Base-by-base conservation (phyloP, 176 grass and related monocot species). In the Zoysia pacifica region DNA sequence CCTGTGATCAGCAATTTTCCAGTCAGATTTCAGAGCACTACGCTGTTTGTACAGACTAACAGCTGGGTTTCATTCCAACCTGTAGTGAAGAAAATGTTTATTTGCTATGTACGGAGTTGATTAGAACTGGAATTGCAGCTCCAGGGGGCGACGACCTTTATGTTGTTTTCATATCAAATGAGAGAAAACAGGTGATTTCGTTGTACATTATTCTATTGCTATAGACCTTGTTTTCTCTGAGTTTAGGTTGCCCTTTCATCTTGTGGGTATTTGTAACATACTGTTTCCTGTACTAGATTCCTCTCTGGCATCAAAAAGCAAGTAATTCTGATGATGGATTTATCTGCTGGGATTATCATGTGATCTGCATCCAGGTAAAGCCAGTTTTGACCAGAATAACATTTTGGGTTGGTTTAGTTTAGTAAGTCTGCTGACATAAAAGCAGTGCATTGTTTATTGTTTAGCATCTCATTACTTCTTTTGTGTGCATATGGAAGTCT, bases 301-400 rank as follows among this genome's bases (percentile, higher is more conserved):
- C 92, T 42, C 69, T 98, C 49, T 94, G 95, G 95, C 71, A 93
- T 87, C 95, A 94, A 76, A 98, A 98, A 76, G 91, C 88, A 66
- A 90, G 95, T 65, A 58, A 71, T 75, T 71, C 20, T 82, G 68
- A 67, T 45, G 85, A 90, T 52, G 92, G 88, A 50, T 83, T 94
- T 84, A 86, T 94, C 69, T 36, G 88, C 66, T 98, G 95, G 92
- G 95, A 98, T 84, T 94, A 98, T 87, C 95, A 98, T 86, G 92
- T 93, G 46, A 94, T 94, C 39, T 98, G 95, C 48, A 78, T 94
- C 70, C 90, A 94, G 92, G 92, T 97, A 87, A 84, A 83, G 15
- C 49, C 43, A 62, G 65, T 80, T 47, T 38, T 11, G 45, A 62
- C 51, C 49, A 77, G 5, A 20, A 5, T 83, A 18, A 0, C 55